Evolutionary conservation across 2,329 filamentous ascomycete species (phyloP), one percentile per base, ranked within the genome.

Genomic region (Chalara sp.): DNA sequence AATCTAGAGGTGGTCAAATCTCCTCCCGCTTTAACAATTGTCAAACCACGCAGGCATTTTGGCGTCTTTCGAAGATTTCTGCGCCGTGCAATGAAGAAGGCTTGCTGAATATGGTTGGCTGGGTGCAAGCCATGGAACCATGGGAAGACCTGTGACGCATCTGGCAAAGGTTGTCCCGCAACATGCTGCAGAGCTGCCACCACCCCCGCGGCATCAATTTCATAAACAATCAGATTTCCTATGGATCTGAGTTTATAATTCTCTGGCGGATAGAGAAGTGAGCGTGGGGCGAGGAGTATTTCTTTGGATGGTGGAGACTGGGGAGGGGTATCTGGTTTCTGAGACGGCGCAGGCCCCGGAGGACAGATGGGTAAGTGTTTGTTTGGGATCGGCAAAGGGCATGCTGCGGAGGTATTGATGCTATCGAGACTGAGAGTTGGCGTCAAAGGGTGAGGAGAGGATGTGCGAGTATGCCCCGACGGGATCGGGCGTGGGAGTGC

Each of bases 41-140:
- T 90, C 54, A 97, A 76, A 21, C 84, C 84, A 48, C 93, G 83
- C 61, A 95, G 76, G 65, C 89, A 95, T 60, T 76, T 79, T 0
- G 90, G 89, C 2, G 83, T 82, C 58, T 79, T 84, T 44, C 87
- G 78, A 47, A 86, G 70, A n/a, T 80, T 75, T 54, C 83, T 86
- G 62, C 84, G 84, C 55, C 89, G 81, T 30, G 87, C 84, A 47
- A 84, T 82, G 67, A 99, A 97, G 72, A 96, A 97, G 6, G 87
- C 81, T 54, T 93, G 79, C 64, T 99, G 93, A 49, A 96, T 79
- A 54, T 89, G 83, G 64, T 99, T 99, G 54, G 86, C 81, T 0
- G 88, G 84, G 63, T 97, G 91, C 40, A 97, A 72, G 29, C 93
- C 93, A 70, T 99, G 93, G 29, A 96, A 76, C 93, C 93, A 99